Evolutionary conservation across 805 yeast species (phyloP).

Genomic region (Candida arabinofermentans): DNA sequence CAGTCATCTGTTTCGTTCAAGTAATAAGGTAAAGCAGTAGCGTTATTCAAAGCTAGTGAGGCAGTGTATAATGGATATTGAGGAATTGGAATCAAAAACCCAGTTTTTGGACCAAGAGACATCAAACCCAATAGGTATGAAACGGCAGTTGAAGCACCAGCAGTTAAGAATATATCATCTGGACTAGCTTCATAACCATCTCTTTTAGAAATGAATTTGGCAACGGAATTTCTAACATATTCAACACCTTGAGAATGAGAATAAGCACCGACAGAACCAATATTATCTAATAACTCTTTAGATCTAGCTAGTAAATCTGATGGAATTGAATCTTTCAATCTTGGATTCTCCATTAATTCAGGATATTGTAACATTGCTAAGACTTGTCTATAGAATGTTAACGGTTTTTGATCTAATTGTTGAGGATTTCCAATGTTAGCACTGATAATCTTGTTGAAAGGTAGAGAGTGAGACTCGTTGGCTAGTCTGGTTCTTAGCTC

Average conservation of each 20-base stretch:
- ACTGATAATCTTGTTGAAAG: constrained; percentile 73
- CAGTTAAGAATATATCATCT: constrained; percentile 75
- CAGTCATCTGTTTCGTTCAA: constrained; percentile 78
- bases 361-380: constrained; percentile 86
- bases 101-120: constrained; percentile 63
- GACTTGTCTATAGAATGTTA: constrained; percentile 93
- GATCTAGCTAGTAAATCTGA: constrained; percentile 77
- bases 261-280: constrained; percentile 92
- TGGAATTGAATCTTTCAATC: constrained; percentile 39
- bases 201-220: constrained; percentile 71
- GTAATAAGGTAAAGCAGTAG: constrained; percentile 82
- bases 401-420: constrained; percentile 89
- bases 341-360: constrained; percentile 42
- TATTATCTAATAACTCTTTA: constrained; percentile 46
- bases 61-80: constrained; percentile 98
- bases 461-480: constrained; percentile 57
- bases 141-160: constrained; percentile 97
- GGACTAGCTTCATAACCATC: constrained; percentile 72
- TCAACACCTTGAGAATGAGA: constrained; percentile 89
- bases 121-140: constrained; percentile 68
- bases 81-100: constrained; percentile 93
- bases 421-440: constrained; percentile 99
- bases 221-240: constrained; percentile 69
- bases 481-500: constrained; percentile 59
- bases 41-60: constrained; percentile 77